Evolutionary conservation across 805 yeast genomes (phyloP).

Genomic region (Nakazawaea anatomiae): DNA sequence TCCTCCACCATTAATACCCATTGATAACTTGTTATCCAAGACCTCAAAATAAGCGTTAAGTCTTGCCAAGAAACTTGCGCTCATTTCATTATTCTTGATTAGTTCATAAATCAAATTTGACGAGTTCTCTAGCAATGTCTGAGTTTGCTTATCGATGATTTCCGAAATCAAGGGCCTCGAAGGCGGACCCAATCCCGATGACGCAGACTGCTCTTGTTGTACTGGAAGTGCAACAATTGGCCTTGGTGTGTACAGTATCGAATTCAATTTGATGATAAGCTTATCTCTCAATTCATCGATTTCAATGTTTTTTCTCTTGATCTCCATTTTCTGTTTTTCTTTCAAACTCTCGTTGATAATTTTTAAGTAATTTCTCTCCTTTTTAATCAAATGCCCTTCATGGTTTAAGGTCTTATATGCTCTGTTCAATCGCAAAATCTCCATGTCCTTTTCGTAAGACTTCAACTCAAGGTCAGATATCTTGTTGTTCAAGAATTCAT

Average conservation of each 20-base stretch:
- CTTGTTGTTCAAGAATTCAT: background rate
- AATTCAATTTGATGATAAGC: constrained; percentile 3
- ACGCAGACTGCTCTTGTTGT: background rate
- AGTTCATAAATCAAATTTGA: constrained; percentile 9
- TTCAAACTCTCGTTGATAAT: constrained; percentile 3
- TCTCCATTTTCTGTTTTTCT: constrained; percentile 8
- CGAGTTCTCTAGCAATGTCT: constrained; percentile 7
- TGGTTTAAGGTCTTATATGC: background rate
- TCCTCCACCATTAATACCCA: background rate
- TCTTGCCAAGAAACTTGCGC: background rate
- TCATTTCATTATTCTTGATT: constrained; percentile 3
- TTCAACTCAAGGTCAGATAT: background rate
- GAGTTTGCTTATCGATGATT: constrained; percentile 6
- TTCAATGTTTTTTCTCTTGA: constrained; percentile 6
- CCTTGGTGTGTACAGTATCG: background rate
- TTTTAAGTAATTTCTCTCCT: constrained; percentile 5
- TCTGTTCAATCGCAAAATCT: constrained; percentile 1
- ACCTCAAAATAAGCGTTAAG: background rate
- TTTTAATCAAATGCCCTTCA: constrained; percentile 3
- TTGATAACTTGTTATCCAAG: background rate
- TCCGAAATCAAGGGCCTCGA: background rate
- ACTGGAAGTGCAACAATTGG: background rate
- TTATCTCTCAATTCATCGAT: constrained; percentile 9
- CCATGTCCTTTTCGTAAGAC: constrained; percentile 2
- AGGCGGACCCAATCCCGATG: background rate